A percentile compares a stretch with the other conserved stretches of the same genome.
phyloP scores from a whole-genome alignment of 2,329 filamentous ascomycete genomes.

The Aurifilum marmelostoma region DNA sequence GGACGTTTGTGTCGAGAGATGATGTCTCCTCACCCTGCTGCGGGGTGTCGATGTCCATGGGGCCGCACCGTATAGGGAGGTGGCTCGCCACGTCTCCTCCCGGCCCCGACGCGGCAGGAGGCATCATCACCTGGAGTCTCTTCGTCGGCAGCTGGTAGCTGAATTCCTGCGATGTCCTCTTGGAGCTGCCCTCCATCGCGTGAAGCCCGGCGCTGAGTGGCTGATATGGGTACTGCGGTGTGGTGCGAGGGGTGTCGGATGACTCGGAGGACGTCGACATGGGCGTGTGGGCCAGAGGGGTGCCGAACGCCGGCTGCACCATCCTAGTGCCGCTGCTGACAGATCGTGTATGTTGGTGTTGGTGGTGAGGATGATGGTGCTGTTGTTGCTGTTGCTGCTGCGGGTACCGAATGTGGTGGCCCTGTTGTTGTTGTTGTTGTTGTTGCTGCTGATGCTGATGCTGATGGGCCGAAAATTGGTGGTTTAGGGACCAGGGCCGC shows the following conservation, averaged over 20 bases:
- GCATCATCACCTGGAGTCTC: conserved; percentile 15
- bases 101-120: not conserved
- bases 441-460: not conserved
- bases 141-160: conserved; percentile 20
- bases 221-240: conserved; percentile 17
- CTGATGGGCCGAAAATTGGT: not conserved
- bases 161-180: conserved; percentile 23
- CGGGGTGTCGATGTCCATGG: conserved; percentile 7
- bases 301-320: conserved; percentile 22
- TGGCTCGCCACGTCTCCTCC: not conserved
- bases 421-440: not conserved
- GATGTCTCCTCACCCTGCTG: conserved; percentile 3
- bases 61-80: conserved; percentile 17
- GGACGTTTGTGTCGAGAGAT: conserved; percentile 2
- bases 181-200: conserved; percentile 7
- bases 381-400: not conserved
- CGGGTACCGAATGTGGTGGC: not conserved
- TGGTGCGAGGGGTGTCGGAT: conserved; percentile 24
- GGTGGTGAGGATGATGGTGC: not conserved
- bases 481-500: not conserved
- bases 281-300: conserved; percentile 25
- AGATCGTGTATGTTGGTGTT: conserved; percentile 12
- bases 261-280: conserved; percentile 19
- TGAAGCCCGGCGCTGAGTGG: not conserved
- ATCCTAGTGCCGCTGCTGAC: conserved; percentile 22